Conservation (phyloP, 495 filamentous ascomycete genomes). For the Trichocladium antarcticum region DNA sequence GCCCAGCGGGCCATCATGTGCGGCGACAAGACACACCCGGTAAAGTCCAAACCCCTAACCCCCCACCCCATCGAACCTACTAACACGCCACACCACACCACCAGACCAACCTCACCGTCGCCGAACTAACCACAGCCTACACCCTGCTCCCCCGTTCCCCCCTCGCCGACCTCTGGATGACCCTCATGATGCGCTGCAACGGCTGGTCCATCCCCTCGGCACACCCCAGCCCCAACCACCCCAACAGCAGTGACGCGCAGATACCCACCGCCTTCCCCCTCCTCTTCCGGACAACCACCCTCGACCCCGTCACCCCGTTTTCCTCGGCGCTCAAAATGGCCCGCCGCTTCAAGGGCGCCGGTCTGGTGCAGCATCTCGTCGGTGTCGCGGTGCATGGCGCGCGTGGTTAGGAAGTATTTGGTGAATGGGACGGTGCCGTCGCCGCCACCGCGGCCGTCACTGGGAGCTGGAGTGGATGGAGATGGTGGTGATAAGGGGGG, state of each 20-base stretch:
- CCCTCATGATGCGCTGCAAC: constrained; percentile 33
- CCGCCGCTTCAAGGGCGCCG: constrained; percentile 34
- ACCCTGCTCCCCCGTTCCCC: constrained; percentile 29
- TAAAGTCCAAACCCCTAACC: constrained; percentile 2
- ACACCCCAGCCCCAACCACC: neutral
- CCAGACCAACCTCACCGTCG: constrained; percentile 31
- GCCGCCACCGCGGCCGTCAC: constrained; percentile 16
- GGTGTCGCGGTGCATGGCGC: constrained; percentile 31
- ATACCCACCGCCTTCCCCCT: constrained; percentile 47
- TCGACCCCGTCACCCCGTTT: constrained; percentile 52
- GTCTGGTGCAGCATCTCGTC: constrained; percentile 33
- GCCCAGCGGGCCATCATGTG: constrained; percentile 36
- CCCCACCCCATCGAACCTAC: neutral
- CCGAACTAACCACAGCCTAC: constrained; percentile 26
- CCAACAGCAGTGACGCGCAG: constrained; percentile 5
- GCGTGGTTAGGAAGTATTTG: constrained; percentile 30
- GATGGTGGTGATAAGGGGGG: constrained; percentile 14
- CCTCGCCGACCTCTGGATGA: constrained; percentile 38
- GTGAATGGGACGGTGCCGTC: constrained; percentile 31
- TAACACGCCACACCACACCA: neutral
- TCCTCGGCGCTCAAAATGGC: constrained; percentile 42
- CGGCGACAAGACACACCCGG: constrained; percentile 34
- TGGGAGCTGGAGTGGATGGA: constrained; percentile 17
- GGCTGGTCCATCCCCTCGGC: constrained; percentile 27
- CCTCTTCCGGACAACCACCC: constrained; percentile 47